These are phyloP conservation scores for Curvularia spicifera DNA, from an alignment of 2,329 filamentous ascomycete species.

Conservation along the genomic window DNA sequence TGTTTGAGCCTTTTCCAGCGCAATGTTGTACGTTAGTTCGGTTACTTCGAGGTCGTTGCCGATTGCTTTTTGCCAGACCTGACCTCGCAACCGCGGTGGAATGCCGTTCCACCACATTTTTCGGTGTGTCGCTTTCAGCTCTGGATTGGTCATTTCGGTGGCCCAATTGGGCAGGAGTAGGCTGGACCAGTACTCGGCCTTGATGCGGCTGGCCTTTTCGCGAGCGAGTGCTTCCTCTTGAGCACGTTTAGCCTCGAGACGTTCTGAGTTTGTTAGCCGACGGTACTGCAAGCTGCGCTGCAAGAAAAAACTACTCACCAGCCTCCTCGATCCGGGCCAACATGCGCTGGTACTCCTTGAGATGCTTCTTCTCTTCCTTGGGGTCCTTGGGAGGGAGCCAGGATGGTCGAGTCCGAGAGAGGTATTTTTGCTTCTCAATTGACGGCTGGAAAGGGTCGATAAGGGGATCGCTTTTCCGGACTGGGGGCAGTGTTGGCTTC, in stretches of 20 bases:
- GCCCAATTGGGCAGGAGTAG: slow-evolving; percentile 79
- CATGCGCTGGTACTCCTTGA: slow-evolving; percentile 86
- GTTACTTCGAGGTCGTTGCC: slow-evolving; percentile 76
- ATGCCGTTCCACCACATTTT: slow-evolving; percentile 86
- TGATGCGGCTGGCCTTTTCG: slow-evolving; percentile 58
- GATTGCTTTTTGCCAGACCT: slow-evolving; percentile 73
- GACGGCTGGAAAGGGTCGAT: slow-evolving; percentile 84
- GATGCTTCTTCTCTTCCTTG: slow-evolving; percentile 85
- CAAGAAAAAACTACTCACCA: slow-evolving; percentile 48
- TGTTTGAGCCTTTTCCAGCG: slow-evolving; percentile 69
- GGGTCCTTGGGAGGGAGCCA: slow-evolving; percentile 89
- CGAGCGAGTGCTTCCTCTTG: slow-evolving; percentile 59
- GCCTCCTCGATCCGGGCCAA: slow-evolving; percentile 69
- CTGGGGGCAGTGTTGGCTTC: slow-evolving; percentile 62
- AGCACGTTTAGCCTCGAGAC: slow-evolving; percentile 45
- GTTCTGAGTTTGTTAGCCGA: slow-evolving; percentile 35
- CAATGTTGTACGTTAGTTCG: slow-evolving; percentile 71
- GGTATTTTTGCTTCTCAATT: slow-evolving; percentile 83
- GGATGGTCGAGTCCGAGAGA: slow-evolving; percentile 77
- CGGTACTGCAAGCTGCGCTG: not conserved
- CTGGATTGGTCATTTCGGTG: slow-evolving; percentile 62
- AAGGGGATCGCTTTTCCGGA: slow-evolving; percentile 78
- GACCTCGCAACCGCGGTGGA: slow-evolving; percentile 70
- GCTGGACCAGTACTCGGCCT: slow-evolving; percentile 72
- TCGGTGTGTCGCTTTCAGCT: slow-evolving; percentile 50